These are phyloP conservation scores for Scedosporium dehoogii DNA, from an alignment of 2,329 filamentous ascomycete species.

Conservation along the genomic window DNA sequence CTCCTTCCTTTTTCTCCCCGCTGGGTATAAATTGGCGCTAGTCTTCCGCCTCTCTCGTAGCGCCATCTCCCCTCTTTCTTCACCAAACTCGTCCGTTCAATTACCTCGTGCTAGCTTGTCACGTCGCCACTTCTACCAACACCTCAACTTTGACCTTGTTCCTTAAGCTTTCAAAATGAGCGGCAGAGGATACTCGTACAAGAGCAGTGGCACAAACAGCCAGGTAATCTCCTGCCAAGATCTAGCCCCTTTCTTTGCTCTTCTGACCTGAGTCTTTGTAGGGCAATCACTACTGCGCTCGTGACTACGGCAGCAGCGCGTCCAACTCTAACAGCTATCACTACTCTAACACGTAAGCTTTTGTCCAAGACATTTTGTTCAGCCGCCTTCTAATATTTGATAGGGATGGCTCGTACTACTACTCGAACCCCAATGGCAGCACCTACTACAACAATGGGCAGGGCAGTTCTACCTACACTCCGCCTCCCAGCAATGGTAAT, in stretches of 20 bases:
- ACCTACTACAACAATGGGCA: constrained; percentile 56
- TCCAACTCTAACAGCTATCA: constrained; percentile 53
- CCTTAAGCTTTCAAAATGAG: constrained; percentile 10
- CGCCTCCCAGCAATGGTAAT: constrained; percentile 22
- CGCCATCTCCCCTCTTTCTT: no score
- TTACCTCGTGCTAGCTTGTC: no score
- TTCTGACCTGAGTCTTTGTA: constrained; percentile 17
- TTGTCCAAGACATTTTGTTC: background rate
- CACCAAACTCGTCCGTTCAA: no score
- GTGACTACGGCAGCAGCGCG: constrained; percentile 49
- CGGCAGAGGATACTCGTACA: constrained; percentile 28
- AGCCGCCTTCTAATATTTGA: background rate
- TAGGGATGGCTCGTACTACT: constrained; percentile 60
- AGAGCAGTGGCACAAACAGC: constrained; percentile 50
- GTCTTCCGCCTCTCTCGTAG: no score
- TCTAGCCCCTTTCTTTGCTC: background rate
- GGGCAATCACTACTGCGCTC: constrained; percentile 60
- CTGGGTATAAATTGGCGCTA: no score
- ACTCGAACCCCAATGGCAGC: constrained; percentile 58
- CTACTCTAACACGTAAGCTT: constrained; percentile 53
- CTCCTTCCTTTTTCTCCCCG: no score
- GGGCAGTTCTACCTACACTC: constrained; percentile 51
- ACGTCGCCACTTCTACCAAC: background rate
- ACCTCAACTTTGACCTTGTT: no score
- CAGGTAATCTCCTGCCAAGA: constrained; percentile 31